Percentiles rank a stretch among this genome's conserved stretches.
These are phyloP conservation scores for Scedosporium apiospermum DNA, from an alignment of 2,329 filamentous ascomycete genomes.

Conservation along the genomic window DNA sequence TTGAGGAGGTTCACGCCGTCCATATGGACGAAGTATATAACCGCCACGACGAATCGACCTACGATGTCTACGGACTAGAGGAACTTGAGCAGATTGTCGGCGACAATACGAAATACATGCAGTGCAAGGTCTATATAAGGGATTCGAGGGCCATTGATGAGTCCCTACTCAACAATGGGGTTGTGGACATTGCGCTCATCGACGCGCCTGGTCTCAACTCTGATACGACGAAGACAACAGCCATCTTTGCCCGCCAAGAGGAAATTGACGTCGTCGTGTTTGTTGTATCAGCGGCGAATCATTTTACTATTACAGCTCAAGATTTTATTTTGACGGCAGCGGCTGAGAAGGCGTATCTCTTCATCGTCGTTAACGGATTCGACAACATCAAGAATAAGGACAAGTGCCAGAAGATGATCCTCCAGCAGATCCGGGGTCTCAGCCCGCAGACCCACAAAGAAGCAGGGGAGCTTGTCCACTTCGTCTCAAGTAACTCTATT, in stretches of 20 bases:
- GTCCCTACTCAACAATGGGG: constrained; percentile 90
- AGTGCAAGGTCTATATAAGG: constrained; percentile 95
- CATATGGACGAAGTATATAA: constrained; percentile 74
- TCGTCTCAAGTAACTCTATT: constrained; percentile 94
- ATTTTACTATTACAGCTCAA: constrained; percentile 95
- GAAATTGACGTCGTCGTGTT: constrained; percentile 99
- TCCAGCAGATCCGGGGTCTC: constrained; percentile 80
- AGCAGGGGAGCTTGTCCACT: constrained; percentile 85
- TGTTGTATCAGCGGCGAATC: constrained; percentile 93
- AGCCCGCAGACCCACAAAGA: constrained; percentile 93
- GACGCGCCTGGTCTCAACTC: constrained; percentile 93
- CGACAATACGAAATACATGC: constrained; percentile 79
- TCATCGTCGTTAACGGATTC: constrained; percentile 97
- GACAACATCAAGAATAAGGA: constrained; percentile 89
- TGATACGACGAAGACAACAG: constrained; percentile 93
- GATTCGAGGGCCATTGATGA: constrained; percentile 85
- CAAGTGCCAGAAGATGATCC: constrained; percentile 81
- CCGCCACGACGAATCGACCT: constrained; percentile 86
- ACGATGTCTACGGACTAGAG: constrained; percentile 70
- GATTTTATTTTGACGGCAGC: constrained; percentile 96
- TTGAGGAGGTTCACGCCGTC: constrained; percentile 94
- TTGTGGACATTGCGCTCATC: constrained; percentile 95
- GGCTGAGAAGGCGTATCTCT: constrained; percentile 95
- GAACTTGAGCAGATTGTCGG: constrained; percentile 83
- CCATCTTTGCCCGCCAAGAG: constrained; percentile 92